These are phyloP conservation scores for Geranium incanum DNA, from an alignment of 441 rosid species.

Conservation along the genomic window DNA sequence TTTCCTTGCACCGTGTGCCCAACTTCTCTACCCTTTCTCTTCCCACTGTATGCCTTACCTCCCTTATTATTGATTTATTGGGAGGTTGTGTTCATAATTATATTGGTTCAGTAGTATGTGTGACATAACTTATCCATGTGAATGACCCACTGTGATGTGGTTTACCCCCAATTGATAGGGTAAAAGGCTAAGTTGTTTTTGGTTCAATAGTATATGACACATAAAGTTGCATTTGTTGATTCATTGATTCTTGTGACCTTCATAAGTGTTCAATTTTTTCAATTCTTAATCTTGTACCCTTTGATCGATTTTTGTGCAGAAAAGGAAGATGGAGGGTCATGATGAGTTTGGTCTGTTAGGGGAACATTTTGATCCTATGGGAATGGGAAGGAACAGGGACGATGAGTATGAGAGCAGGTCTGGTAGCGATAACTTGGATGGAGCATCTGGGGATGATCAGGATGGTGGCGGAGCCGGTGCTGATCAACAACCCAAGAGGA, in stretches of 20 bases:
- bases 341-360: slow-evolving; percentile 32
- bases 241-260: neutral
- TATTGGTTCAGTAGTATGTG: neutral
- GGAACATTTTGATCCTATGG: no score
- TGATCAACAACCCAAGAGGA: slow-evolving; percentile 60
- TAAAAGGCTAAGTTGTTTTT: no score
- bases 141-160: no score
- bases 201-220: no score
- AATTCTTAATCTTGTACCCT: slow-evolving; percentile 13
- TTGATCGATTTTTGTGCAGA: slow-evolving; percentile 21
- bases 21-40: no score
- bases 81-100: no score
- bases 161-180: no score
- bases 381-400: no score
- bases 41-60: no score
- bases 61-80: no score
- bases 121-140: neutral
- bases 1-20: no score
- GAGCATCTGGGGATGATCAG: slow-evolving; percentile 60
- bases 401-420: slow-evolving; percentile 91
- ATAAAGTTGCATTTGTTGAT: neutral
- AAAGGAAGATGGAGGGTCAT: slow-evolving; percentile 37
- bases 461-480: slow-evolving; percentile 36
- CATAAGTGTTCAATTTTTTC: neutral
- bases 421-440: slow-evolving; percentile 80